Evolutionary conservation across 2,329 filamentous ascomycete genomes (phyloP).

Genomic region (Claviceps purpurea): DNA sequence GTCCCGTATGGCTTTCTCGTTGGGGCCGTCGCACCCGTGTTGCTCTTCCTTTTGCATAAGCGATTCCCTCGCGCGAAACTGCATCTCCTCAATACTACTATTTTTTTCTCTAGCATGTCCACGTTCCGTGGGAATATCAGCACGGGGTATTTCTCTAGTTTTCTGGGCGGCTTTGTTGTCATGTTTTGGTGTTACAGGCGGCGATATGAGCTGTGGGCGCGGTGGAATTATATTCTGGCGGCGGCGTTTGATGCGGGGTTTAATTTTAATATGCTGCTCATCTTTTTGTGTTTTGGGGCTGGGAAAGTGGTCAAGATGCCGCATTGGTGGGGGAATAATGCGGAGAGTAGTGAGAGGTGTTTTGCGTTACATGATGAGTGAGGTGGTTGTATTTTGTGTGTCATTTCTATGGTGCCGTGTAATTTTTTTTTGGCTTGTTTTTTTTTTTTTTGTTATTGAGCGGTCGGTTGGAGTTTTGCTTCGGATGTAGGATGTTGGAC

Average conservation of each 20-base stretch:
- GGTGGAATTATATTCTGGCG: slow-evolving; percentile 48
- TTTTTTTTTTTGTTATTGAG: neutral
- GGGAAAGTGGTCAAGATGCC: slow-evolving; percentile 45
- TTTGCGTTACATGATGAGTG: slow-evolving; percentile 29
- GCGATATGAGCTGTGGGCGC: slow-evolving; percentile 42
- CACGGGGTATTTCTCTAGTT: slow-evolving; percentile 42
- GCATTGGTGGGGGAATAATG: slow-evolving; percentile 51
- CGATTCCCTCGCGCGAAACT: slow-evolving; percentile 39
- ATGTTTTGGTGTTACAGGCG: slow-evolving; percentile 46
- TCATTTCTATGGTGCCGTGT: neutral
- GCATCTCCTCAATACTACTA: slow-evolving; percentile 47
- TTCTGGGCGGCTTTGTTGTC: slow-evolving; percentile 46
- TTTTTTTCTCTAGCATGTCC: slow-evolving; percentile 43
- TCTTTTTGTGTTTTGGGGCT: slow-evolving; percentile 46
- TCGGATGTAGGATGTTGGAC: too few relatives aligned
- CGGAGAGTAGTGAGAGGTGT: slow-evolving; percentile 40
- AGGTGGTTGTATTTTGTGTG: neutral
- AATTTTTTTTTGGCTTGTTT: neutral
- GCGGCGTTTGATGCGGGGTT: slow-evolving; percentile 50
- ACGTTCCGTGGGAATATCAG: slow-evolving; percentile 49
- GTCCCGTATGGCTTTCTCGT: slow-evolving; percentile 41
- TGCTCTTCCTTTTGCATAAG: slow-evolving; percentile 38
- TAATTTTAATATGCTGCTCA: slow-evolving; percentile 46
- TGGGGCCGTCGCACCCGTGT: slow-evolving; percentile 29
- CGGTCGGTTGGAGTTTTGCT: too few relatives aligned